phyloP scores from a whole-genome alignment of 2,329 filamentous ascomycete species.

The Monosporascus sp. region DNA sequence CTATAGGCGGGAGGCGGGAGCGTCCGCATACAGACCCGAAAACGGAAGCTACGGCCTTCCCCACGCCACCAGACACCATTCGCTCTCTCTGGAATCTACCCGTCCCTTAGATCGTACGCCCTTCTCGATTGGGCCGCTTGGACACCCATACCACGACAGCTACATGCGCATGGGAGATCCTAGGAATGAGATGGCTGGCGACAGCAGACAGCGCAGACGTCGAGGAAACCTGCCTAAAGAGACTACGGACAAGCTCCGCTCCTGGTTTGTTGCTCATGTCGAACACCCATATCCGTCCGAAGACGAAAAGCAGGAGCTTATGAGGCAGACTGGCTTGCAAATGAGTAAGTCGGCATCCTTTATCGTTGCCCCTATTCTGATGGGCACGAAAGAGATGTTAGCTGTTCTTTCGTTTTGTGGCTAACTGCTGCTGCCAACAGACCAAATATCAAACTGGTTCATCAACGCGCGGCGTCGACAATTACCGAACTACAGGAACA shows the following conservation, averaged over 20 bases:
- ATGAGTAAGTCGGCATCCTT: constrained; percentile 55
- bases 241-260: constrained; percentile 73
- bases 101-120: constrained; percentile 39
- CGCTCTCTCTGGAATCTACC: constrained; percentile 39
- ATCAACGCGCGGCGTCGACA: constrained; percentile 70
- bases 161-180: constrained; percentile 38
- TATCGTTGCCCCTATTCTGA: not conserved
- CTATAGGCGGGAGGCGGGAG: constrained; percentile 26
- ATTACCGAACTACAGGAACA: constrained; percentile 54
- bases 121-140: constrained; percentile 37
- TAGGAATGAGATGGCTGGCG: constrained; percentile 32
- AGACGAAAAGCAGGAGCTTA: constrained; percentile 79
- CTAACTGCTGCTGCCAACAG: constrained; percentile 30
- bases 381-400: not conserved
- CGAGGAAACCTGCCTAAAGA: constrained; percentile 88
- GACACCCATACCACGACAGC: constrained; percentile 34
- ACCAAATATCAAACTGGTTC: constrained; percentile 76
- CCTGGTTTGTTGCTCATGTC: constrained; percentile 75
- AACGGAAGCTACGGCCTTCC: constrained; percentile 36
- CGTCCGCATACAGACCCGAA: constrained; percentile 27
- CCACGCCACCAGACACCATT: constrained; percentile 40
- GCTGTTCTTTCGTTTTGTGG: not conserved
- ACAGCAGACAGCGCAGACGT: constrained; percentile 54
- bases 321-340: constrained; percentile 68
- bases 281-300: constrained; percentile 82